These are phyloP conservation scores for Psophocarpus tetragonolobus DNA, from an alignment of 306 rosid species.

Conservation along the genomic window DNA sequence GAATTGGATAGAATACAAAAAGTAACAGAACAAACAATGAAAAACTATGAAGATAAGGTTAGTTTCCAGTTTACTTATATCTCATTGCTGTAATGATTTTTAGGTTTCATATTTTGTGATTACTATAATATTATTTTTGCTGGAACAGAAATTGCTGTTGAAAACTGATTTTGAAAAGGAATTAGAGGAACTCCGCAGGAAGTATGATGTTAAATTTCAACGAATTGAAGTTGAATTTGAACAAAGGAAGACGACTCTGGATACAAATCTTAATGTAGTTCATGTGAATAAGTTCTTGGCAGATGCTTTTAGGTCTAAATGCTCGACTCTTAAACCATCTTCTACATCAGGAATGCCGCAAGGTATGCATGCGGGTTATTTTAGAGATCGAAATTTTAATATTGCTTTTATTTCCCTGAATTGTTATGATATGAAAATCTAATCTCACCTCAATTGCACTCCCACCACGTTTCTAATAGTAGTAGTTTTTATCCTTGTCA, in stretches of 20 bases:
- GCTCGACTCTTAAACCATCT: constrained; percentile 48
- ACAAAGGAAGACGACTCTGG: constrained; percentile 48
- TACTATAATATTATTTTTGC: constrained; percentile 26
- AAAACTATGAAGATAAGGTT: constrained; percentile 60
- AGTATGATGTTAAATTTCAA: constrained; percentile 56
- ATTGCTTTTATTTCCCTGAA: constrained; percentile 12
- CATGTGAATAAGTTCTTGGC: constrained; percentile 63
- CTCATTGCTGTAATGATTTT: constrained; percentile 9
- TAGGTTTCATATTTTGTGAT: constrained; percentile 27
- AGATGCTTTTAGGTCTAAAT: constrained; percentile 73
- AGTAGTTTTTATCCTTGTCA: not conserved
- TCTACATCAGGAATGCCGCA: constrained; percentile 49
- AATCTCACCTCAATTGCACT: not conserved
- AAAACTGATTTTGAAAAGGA: constrained; percentile 71
- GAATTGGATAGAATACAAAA: constrained; percentile 62
- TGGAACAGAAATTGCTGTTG: constrained; percentile 66
- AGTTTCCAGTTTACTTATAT: constrained; percentile 37
- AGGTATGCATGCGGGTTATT: constrained; percentile 52
- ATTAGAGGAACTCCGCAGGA: constrained; percentile 58
- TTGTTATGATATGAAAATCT: not conserved
- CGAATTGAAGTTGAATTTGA: constrained; percentile 53
- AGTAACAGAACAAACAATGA: constrained; percentile 43
- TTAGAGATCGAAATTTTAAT: not conserved
- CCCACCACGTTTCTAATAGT: not conserved
- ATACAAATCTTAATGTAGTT: constrained; percentile 47